A percentile compares a stretch with the other conserved stretches of the same genome.
phyloP scores from a whole-genome alignment of 768 basidiomycete genomes.

The Aureoboletus auriporus region DNA sequence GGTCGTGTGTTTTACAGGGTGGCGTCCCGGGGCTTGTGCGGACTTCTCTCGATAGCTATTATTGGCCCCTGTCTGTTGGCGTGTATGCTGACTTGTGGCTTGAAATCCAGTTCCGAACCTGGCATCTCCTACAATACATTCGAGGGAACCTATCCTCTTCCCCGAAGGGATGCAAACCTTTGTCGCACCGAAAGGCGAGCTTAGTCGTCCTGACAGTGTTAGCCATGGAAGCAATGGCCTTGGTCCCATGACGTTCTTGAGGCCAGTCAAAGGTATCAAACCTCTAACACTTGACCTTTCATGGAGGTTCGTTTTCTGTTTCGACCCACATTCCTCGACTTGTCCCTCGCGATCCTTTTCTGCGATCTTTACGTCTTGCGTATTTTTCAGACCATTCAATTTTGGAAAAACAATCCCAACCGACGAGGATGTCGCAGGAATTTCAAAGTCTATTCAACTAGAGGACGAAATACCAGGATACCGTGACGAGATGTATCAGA shows the following conservation, averaged over 20 bases:
- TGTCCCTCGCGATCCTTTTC: background rate
- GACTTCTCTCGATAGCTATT: constrained; percentile 14
- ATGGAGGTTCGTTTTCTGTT: constrained; percentile 52
- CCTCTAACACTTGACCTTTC: constrained; percentile 58
- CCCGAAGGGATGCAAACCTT: constrained; percentile 29
- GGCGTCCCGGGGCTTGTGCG: constrained; percentile 23
- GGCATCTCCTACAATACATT: constrained; percentile 48
- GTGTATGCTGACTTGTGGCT: constrained; percentile 20
- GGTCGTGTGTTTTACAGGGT: constrained; percentile 10
- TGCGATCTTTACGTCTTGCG: constrained; percentile 2
- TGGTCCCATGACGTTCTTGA: constrained; percentile 31
- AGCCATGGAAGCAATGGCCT: background rate
- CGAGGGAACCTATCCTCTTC: constrained; percentile 29
- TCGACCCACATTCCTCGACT: background rate
- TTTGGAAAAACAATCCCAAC: constrained; percentile 32
- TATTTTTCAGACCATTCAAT: constrained; percentile 43
- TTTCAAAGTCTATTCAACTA: constrained; percentile 12
- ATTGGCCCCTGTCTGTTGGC: constrained; percentile 14
- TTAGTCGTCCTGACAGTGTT: background rate
- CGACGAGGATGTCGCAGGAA: constrained; percentile 26
- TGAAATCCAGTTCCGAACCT: constrained; percentile 49
- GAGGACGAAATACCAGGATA: constrained; percentile 14
- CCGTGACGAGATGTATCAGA: constrained; percentile 10
- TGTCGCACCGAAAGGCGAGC: constrained; percentile 20
- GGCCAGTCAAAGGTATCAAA: constrained; percentile 55